Conservation (phyloP, 805 yeast species). For the Kodamaea lidongshanica region DNA sequence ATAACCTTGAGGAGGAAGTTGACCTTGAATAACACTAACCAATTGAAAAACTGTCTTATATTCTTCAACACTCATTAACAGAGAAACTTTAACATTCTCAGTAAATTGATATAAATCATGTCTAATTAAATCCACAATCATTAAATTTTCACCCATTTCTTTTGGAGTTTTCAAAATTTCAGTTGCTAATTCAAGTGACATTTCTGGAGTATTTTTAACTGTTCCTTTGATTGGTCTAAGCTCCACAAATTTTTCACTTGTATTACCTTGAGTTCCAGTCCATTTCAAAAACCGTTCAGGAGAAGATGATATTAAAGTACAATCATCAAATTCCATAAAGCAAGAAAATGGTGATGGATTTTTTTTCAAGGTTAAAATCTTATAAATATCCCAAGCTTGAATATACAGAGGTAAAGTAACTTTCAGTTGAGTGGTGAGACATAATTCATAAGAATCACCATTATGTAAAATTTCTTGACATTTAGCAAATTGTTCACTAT, state of each 20-base stretch:
- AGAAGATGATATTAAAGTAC: slow-evolving; percentile 72
- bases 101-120: slow-evolving; percentile 77
- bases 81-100: slow-evolving; percentile 59
- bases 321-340: slow-evolving; percentile 62
- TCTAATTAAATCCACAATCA: slow-evolving; percentile 94
- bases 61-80: slow-evolving; percentile 88
- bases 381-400: slow-evolving; percentile 75
- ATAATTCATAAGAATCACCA: slow-evolving; percentile 92
- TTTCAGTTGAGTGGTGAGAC: slow-evolving; percentile 73
- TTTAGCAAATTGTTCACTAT: slow-evolving; percentile 46
- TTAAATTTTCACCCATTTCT: slow-evolving; percentile 90
- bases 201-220: slow-evolving; percentile 55
- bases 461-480: slow-evolving; percentile 64
- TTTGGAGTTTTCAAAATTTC: slow-evolving; percentile 71
- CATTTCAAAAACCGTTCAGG: slow-evolving; percentile 92
- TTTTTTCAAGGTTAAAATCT: slow-evolving; percentile 49
- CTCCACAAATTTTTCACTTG: slow-evolving; percentile 47
- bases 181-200: slow-evolving; percentile 55
- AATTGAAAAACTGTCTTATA: slow-evolving; percentile 86
- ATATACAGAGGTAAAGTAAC: slow-evolving; percentile 45
- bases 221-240: slow-evolving; percentile 96
- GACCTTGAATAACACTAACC: slow-evolving; percentile 82
- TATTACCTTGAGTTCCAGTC: slow-evolving; percentile 30
- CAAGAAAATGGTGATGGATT: slow-evolving; percentile 95
- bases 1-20: slow-evolving; percentile 32